phyloP scores from a whole-genome alignment of 352 stramenopile genomes.

The Phytophthora constricta region DNA sequence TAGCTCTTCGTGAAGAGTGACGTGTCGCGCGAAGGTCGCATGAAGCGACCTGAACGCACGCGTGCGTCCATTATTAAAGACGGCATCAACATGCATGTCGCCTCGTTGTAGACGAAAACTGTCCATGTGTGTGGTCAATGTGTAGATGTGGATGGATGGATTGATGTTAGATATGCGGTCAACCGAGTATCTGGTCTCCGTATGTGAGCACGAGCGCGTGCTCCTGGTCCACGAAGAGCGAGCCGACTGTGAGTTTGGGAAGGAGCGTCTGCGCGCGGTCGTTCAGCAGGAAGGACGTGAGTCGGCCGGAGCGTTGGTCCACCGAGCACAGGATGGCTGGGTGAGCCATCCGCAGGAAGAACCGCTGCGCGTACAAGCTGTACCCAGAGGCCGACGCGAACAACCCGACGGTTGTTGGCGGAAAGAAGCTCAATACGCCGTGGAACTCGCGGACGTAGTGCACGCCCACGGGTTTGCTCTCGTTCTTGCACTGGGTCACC shows the following conservation, averaged over 20 bases:
- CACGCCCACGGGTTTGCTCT: constrained; percentile 71
- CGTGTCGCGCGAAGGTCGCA: too few species aligned
- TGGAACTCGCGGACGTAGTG: constrained; percentile 79
- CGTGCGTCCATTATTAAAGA: too few species aligned
- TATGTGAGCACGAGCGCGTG: constrained; percentile 80
- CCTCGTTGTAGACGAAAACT: neutral
- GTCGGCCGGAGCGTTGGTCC: constrained; percentile 31
- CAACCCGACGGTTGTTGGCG: constrained; percentile 53
- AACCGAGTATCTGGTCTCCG: constrained; percentile 65
- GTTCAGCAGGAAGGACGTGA: constrained; percentile 75
- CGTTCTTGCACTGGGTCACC: constrained; percentile 86
- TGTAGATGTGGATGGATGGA: too few species aligned
- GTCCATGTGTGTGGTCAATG: too few species aligned
- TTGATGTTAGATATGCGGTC: too few species aligned
- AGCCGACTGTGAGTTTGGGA: constrained; percentile 66
- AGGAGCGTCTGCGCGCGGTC: constrained; percentile 58
- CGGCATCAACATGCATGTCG: too few species aligned
- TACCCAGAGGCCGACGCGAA: constrained; percentile 81
- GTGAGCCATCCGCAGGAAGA: constrained; percentile 70
- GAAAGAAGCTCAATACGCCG: constrained; percentile 61
- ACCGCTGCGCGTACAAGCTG: constrained; percentile 80
- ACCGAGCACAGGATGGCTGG: constrained; percentile 69
- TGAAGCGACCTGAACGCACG: too few species aligned
- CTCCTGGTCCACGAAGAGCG: constrained; percentile 68
- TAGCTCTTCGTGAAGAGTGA: too few species aligned